These are phyloP conservation scores for Hypoxylon rickii DNA, from an alignment of 495 filamentous ascomycete species.

Conservation along the genomic window DNA sequence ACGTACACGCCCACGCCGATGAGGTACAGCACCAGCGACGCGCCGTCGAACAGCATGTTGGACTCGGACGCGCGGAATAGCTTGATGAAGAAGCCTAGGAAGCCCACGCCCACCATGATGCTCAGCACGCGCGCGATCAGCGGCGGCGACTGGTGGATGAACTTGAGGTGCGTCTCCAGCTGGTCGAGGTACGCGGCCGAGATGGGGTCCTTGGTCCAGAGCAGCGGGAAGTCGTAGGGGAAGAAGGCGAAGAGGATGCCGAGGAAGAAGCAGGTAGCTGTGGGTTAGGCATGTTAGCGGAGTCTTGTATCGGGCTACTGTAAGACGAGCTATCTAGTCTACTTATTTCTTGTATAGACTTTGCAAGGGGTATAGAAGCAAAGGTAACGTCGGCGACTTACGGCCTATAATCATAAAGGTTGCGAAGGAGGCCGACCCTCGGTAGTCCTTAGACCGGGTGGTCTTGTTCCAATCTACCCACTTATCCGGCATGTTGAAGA, in stretches of 20 bases:
- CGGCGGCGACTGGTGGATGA: conserved; percentile 84
- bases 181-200: conserved; percentile 70
- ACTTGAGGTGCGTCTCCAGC: conserved; percentile 83
- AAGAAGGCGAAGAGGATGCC: conserved; percentile 97
- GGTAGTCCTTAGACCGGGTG: conserved; percentile 53
- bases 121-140: conserved; percentile 91
- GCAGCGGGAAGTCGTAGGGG: conserved; percentile 96
- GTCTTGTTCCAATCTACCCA: conserved; percentile 58
- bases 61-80: conserved; percentile 89
- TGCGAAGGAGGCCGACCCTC: conserved; percentile 67
- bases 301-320: too few species aligned
- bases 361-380: not conserved
- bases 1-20: conserved; percentile 89
- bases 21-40: conserved; percentile 86
- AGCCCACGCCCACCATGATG: conserved; percentile 85
- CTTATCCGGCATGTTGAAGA: conserved; percentile 37
- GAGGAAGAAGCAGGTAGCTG: conserved; percentile 94
- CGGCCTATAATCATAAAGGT: conserved; percentile 96
- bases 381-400: conserved; percentile 60
- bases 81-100: conserved; percentile 89
- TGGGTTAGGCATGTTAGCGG: conserved; percentile 3
- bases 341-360: too few species aligned
- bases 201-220: conserved; percentile 77
- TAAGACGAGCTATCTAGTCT: not conserved
- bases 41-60: conserved; percentile 96